Base-by-base conservation (phyloP, 2,329 filamentous ascomycete genomes). In the Colletotrichum tamarilloi region DNA sequence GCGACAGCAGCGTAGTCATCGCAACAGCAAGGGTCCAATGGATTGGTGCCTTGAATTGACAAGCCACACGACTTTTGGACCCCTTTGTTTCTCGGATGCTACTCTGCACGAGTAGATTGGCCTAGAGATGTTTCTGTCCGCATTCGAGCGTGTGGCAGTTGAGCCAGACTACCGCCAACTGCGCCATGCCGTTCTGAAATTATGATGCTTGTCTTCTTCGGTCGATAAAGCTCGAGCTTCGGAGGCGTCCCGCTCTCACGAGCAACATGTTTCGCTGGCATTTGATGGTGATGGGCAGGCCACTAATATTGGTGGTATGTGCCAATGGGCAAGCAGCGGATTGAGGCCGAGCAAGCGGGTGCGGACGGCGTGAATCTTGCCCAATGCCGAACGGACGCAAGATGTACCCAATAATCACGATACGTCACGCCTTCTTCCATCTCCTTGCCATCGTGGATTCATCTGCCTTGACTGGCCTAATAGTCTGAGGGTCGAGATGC, bases 1-100 rank as follows among this genome's bases (percentile, higher is more conserved):
- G 16, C 38, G 28, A 35, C 30, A 16, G 24, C 22, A 12, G 32
- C 32, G 32, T 35, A 11, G 32, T 11, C 11, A 35, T 35, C 32
- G 32, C 32, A 35, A 8, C 30, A 35, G 24, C 24, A 68, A 16
- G 49, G 9, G 42, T 49, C 66, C 16, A 26, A 26, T 22, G n/a
- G 12, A 42, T 65, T 55, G 58, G 32, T 58, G 52, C 32, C 32
- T 46, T 32, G 49, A 60, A 5, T 11, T 11, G 14, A 12, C 32
- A 38, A 56, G 55, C 42, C 19, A 22, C 46, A 67, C 30, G 68
- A 67, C 62, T 14, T 38, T 52, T 55, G 42, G 32, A 32, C 32
- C 55, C 63, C 24, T 67, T 71, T 71, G 63, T 67, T 55, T 67
- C 63, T 67, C 5, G 42, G 55, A 28, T 30, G 26, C 62, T 16